Base-by-base conservation (phyloP, 192 early-diverging fungal species). In the Linnemannia exigua region DNA sequence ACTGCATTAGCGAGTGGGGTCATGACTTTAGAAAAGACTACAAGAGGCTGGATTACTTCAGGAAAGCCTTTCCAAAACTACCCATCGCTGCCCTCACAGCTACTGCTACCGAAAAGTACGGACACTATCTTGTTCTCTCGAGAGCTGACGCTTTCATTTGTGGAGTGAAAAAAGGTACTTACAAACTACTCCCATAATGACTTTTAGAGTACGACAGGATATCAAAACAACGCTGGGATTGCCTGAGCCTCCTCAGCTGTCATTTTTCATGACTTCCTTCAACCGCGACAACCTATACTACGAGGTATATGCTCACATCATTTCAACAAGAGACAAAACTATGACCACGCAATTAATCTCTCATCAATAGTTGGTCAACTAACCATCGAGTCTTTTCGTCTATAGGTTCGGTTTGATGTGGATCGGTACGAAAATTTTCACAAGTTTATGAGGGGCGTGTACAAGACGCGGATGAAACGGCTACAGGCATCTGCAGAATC, bases 1-100 rank as follows among this genome's bases (percentile, higher is more conserved):
- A 99, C 74, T 99, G 98, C 77, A 92, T 98, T 28, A 95, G 94
- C 52, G 95, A 98, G 70, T 98, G 96, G 98, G 98, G 98, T 9
- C 98, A 99, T 76, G 97, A 99, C 87, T 99, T 99, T 90, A 92
- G 98, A 51, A 86, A 86, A 33, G 84, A 86, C 33, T 86, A 79
- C 70, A 47, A 44, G 15, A 94, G 95, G 3, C 85, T 98, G 35
- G 94, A 93, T 22, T 80, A 75, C 6, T 90, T 96, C 54, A 90
- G 92, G 74, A 73, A 77, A 12, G 72, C 81, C 15, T 99, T 94
- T 80, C 95, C 95, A 7, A 88, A 91, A 28, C 88, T 97, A 1
- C 97, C 97, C 0, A 91, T 97, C n/a, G 95, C 97, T 91, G 98
- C 98, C 17, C 87, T 99, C 52, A 99, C 98, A 0, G 98, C 98